Evolutionary conservation across 495 filamentous ascomycete genomes (phyloP), one percentile per base, ranked within the genome.

Genomic region (Pseudoneurospora amorphoporcata): DNA sequence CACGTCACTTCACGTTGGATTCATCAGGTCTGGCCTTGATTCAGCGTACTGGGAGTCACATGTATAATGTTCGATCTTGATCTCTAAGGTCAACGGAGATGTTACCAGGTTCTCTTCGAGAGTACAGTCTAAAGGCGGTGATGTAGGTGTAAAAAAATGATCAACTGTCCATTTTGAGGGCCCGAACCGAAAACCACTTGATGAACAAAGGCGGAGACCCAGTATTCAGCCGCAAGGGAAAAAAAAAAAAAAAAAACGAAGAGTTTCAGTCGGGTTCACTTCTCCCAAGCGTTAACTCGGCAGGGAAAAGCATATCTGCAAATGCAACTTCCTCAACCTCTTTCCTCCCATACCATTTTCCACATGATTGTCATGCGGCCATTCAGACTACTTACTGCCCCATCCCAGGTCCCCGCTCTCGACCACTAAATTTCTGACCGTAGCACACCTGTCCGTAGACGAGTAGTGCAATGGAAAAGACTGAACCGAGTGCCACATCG

Each of bases 71-170:
- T 65, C 53, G 6, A 7, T 61, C 53, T 29, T 61, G 23, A 23
- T 23, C 12, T 2, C 7, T 3, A 17, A 65, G 14, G 29, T 37
- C 53, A 65, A 17, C 53, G 29, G 53, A 35, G 53, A 65, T 32
- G 42, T 17, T 19, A 23, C 19, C 41, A 19, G 32, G 45, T 58
- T 32, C 42, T 58, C 38, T 47, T 70, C 45, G 29, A 37, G 7
- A 58, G 41, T 70, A 70, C 69, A 70, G 41, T 70, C 69, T 70
- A 70, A 32, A 39, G 53, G 53, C 7, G 35, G 37, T 69, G 16
- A 42, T 69, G 58, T 40, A 35, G 53, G 47, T 45, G 16, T 19
- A 47, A 47, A 70, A 37, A 17, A 12, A 37, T 37, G 19, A 42
- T 43, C 29, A 35, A 19, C 41, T 47, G 42, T 47, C 69, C 35